phyloP scores from a whole-genome alignment of 2,329 filamentous ascomycete species.

The Trichophyton benhamiae region DNA sequence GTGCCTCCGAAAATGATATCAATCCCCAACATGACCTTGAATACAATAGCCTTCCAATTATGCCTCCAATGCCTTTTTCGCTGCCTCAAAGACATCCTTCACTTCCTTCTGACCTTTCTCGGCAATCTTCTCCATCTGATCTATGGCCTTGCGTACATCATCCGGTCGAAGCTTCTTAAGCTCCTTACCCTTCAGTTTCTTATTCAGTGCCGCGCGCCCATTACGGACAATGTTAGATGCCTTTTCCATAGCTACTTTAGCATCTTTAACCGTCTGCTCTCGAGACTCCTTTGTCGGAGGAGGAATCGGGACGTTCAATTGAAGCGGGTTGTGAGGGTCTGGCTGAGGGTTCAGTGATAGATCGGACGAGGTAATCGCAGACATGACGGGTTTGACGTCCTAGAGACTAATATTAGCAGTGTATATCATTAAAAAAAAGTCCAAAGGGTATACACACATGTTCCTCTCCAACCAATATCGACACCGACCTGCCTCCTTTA shows the following conservation, averaged over 20 bases:
- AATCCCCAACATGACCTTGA: background rate
- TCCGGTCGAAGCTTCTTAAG: constrained; percentile 34
- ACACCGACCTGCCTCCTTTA: constrained; percentile 48
- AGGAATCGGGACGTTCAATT: constrained; percentile 36
- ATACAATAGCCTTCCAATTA: background rate
- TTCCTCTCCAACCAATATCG: constrained; percentile 52
- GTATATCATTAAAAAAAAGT: background rate
- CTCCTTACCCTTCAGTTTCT: constrained; percentile 31
- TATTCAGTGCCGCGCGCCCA: constrained; percentile 34
- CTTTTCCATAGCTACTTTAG: constrained; percentile 33
- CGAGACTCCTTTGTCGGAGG: constrained; percentile 37
- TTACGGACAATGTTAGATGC: constrained; percentile 30
- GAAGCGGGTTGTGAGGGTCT: constrained; percentile 33
- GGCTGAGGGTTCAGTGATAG: constrained; percentile 34
- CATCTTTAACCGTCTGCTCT: constrained; percentile 28
- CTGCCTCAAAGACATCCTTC: constrained; percentile 34
- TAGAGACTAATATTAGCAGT: constrained; percentile 13
- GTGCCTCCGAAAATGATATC: background rate
- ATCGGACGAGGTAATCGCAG: constrained; percentile 31
- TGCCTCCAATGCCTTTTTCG: constrained; percentile 28
- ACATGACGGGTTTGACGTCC: constrained; percentile 35
- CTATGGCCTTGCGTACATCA: constrained; percentile 35
- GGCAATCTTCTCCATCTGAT: constrained; percentile 37
- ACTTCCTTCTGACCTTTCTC: constrained; percentile 37
- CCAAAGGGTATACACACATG: constrained; percentile 36